Evolutionary conservation across 192 early-diverging fungal genomes (phyloP).

Genomic region (Mortierella hygrophila): DNA sequence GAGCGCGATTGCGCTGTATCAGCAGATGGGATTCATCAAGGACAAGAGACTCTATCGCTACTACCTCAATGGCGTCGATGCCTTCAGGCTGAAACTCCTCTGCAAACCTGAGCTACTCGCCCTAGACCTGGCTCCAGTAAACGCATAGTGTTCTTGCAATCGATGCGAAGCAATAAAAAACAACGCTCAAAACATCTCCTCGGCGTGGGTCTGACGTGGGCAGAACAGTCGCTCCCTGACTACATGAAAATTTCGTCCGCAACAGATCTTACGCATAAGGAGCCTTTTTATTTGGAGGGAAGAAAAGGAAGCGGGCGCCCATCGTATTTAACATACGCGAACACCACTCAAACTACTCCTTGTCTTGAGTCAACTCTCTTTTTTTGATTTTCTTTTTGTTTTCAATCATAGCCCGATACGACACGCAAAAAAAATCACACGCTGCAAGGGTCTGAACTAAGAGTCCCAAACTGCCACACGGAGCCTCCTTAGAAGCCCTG

Average conservation of each 20-base stretch:
- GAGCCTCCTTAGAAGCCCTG: conserved; percentile 2
- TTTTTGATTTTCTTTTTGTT: neutral
- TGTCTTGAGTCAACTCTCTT: neutral
- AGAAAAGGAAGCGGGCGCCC: neutral
- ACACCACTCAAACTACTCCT: neutral
- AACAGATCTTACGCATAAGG: neutral
- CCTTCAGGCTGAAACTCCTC: conserved; percentile 85
- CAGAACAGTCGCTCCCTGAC: too few relatives aligned
- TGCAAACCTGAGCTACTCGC: conserved; percentile 44
- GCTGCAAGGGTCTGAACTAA: neutral
- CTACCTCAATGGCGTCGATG: conserved; percentile 95
- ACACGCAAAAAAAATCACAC: neutral
- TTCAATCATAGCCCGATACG: neutral
- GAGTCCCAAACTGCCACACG: neutral
- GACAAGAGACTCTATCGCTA: conserved; percentile 94
- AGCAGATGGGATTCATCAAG: conserved; percentile 91
- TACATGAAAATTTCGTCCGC: neutral
- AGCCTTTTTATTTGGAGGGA: neutral
- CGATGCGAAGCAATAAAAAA: neutral
- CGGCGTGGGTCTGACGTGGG: too few relatives aligned
- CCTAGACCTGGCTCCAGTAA: neutral
- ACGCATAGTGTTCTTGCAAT: neutral
- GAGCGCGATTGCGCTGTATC: conserved; percentile 89
- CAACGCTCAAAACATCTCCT: neutral
- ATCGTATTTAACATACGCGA: neutral